Evolutionary conservation across 306 rosid species (phyloP), one percentile per base, ranked within the genome.

Genomic region (Rubus idaeus): DNA sequence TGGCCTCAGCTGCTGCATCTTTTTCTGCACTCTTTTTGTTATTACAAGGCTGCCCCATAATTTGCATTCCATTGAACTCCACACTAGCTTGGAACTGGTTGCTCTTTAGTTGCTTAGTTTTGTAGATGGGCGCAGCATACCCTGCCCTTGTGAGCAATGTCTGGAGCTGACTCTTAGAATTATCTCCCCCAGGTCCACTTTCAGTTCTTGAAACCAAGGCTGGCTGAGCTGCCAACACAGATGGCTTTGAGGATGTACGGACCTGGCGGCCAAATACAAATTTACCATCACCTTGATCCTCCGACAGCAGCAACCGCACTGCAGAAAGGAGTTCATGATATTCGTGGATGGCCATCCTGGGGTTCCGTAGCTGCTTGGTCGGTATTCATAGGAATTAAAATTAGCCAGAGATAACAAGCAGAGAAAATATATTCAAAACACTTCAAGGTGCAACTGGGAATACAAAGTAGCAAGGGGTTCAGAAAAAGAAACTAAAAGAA

Each of bases 141-240:
- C 99, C 96, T 50, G 97, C 97, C 82, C 98, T 90, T 17, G 97
- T 88, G 73, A 96, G 88, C 81, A 96, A 78, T 51, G 96, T 92
- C 80, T 92, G 98, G 77, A 96, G 99, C 86, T 87, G 98, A 84
- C 98, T 92, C 86, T 96, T 92, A 12, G 99, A 86, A 83, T 96
- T 96, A 78, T 92, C 98, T 55, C 98, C 99, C 79, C 98, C 99
- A 30, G 99, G 99, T 73, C 99, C 98, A 77, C 97, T 92, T 82
- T 87, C 98, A n/a, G 84, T 86, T 84, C 97, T 91, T 77, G 99
- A 89, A 87, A 80, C 84, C 80, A 83, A 50, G 68, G 83, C 52
- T 57, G 89, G 87, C 51, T 85, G 87, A 69, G 88, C 70, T 68
- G 71, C 75, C 68, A 79, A 5, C 62, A 52, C 77, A 68, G 84